Evolutionary conservation across 1,139 yeast genomes (phyloP).

Genomic region (Blastobotrys petasosporus): DNA sequence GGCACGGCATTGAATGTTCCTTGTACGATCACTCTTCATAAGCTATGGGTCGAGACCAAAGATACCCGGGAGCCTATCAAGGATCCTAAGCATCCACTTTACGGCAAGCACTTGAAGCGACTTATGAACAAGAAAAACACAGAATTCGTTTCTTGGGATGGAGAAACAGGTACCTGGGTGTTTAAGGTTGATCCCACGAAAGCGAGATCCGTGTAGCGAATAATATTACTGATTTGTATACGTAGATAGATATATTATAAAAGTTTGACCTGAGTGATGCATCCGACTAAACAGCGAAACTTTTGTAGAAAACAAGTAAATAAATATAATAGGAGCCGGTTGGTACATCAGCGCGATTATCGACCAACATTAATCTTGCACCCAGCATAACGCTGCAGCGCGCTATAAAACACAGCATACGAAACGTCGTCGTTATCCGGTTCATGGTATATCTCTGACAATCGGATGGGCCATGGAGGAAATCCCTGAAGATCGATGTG

Average conservation of each 20-base stretch:
- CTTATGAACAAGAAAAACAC: slow-evolving; percentile 56
- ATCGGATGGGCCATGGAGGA: slow-evolving; percentile 96
- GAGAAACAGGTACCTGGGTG: slow-evolving; percentile 75
- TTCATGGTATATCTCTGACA: slow-evolving; percentile 87
- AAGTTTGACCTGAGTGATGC: not conserved
- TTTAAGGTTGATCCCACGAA: slow-evolving; percentile 46
- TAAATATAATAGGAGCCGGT: too few species aligned
- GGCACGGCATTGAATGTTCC: slow-evolving; percentile 85
- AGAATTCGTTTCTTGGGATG: slow-evolving; percentile 69
- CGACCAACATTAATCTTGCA: slow-evolving; percentile 87
- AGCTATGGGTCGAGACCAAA: slow-evolving; percentile 71
- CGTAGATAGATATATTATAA: slow-evolving; percentile 1
- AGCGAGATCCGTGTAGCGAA: not conserved
- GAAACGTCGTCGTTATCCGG: slow-evolving; percentile 79
- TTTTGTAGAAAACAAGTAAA: too few species aligned
- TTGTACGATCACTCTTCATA: slow-evolving; percentile 65
- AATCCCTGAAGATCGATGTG: slow-evolving; percentile 81
- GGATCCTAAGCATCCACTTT: slow-evolving; percentile 71
- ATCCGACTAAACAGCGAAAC: too few species aligned
- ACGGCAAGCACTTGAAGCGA: slow-evolving; percentile 61
- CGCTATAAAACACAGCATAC: slow-evolving; percentile 81
- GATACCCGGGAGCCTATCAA: slow-evolving; percentile 68
- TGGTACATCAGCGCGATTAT: slow-evolving; percentile 33
- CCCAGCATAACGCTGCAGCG: slow-evolving; percentile 68
- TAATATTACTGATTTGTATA: not conserved